Percentiles rank a stretch among this genome's conserved stretches.
Evolutionary conservation across 306 rosid species (phyloP).

Genomic region (Lathyrus sativus): DNA sequence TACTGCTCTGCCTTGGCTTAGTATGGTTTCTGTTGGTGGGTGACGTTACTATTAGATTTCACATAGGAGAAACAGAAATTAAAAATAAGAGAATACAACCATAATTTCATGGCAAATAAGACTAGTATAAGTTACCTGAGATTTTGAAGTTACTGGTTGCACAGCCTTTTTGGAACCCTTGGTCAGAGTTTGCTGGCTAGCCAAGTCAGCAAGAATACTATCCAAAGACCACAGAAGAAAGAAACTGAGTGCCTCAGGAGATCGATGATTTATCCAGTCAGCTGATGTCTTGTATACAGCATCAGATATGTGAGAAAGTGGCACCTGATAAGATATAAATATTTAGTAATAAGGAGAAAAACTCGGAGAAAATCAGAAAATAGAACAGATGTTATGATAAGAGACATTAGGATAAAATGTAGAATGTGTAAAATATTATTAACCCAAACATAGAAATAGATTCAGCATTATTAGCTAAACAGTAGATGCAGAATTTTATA

Average conservation of each 20-base stretch:
- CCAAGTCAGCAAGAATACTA: conserved; percentile 67
- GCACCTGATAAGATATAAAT: conserved; percentile 50
- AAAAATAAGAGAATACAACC: not conserved
- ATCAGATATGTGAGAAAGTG: conserved; percentile 74
- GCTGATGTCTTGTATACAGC: conserved; percentile 69
- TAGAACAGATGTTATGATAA: conserved; percentile 18
- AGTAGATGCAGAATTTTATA: conserved; percentile 2
- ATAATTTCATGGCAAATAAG: conserved; percentile 12
- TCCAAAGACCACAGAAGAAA: conserved; percentile 74
- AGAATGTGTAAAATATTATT: conserved; percentile 4
- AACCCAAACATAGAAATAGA: conserved; percentile 4
- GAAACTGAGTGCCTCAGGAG: conserved; percentile 64
- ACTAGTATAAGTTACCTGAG: conserved; percentile 62
- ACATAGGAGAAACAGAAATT: not conserved
- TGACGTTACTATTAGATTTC: not conserved
- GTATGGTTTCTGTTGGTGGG: conserved; percentile 11
- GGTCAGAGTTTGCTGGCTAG: conserved; percentile 58
- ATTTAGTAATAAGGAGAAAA: conserved; percentile 13
- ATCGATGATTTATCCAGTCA: conserved; percentile 73
- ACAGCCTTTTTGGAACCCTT: conserved; percentile 77
- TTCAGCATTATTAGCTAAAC: not conserved
- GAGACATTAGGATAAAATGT: conserved; percentile 9
- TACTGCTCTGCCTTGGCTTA: conserved; percentile 20
- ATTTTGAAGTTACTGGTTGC: conserved; percentile 69
- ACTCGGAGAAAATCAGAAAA: conserved; percentile 9